These are phyloP conservation scores for Biscogniauxia marginata DNA, from an alignment of 2,329 filamentous ascomycete genomes.

Conservation along the genomic window DNA sequence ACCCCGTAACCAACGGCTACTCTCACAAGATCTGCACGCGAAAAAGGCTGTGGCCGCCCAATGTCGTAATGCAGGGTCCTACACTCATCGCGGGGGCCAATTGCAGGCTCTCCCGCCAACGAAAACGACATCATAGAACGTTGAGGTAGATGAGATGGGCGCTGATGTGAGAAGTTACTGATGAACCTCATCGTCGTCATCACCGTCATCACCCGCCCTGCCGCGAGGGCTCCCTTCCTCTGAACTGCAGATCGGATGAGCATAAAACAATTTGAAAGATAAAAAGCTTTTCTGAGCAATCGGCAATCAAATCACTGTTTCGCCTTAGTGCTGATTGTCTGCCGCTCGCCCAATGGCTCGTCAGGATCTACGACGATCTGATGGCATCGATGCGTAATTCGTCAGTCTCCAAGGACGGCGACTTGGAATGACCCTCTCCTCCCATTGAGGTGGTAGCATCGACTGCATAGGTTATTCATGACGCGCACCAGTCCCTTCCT, in stretches of 20 bases:
- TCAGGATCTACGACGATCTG: neutral
- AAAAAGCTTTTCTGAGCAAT: neutral
- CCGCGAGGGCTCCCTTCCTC: neutral
- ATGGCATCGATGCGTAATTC: neutral
- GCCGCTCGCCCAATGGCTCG: neutral
- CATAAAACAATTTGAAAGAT: neutral
- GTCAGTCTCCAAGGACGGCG: neutral
- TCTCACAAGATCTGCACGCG: neutral
- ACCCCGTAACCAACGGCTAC: neutral
- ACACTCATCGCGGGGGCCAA: neutral
- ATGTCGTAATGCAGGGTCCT: conserved; percentile 1
- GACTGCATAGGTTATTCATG: neutral
- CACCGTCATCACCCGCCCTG: neutral
- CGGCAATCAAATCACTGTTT: neutral
- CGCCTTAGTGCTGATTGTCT: neutral
- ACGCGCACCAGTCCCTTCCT: neutral
- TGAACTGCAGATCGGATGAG: neutral
- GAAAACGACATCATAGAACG: neutral
- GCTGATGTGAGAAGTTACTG: conserved; percentile 17
- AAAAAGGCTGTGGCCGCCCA: neutral
- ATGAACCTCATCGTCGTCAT: neutral
- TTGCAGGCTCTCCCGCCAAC: neutral
- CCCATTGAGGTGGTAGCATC: neutral
- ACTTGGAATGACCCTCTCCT: neutral
- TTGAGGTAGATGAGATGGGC: neutral